Percentiles rank a stretch among this genome's conserved stretches.
Conservation (phyloP, 768 basidiomycete species). For the Tephrocybe sp. region DNA sequence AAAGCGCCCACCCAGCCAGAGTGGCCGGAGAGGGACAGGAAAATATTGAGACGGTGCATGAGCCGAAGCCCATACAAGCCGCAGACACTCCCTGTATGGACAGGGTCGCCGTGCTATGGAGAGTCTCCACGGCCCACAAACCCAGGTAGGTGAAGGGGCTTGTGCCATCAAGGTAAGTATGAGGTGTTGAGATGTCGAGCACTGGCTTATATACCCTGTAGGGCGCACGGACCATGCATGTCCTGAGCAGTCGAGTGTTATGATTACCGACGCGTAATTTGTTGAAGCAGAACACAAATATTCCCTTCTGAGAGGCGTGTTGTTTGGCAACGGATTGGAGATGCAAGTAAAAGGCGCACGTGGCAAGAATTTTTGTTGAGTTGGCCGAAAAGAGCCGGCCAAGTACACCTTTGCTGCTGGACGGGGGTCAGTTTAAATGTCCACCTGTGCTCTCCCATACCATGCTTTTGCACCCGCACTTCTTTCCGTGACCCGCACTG, state of each 20-base stretch:
- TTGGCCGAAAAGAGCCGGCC: not conserved
- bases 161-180: slow-evolving; percentile 72
- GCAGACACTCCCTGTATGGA: slow-evolving; percentile 56
- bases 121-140: slow-evolving; percentile 56
- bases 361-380: slow-evolving; percentile 10
- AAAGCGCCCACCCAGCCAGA: slow-evolving; percentile 43
- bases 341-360: slow-evolving; percentile 6
- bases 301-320: not conserved
- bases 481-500: slow-evolving; percentile 16
- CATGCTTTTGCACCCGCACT: slow-evolving; percentile 18
- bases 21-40: slow-evolving; percentile 57
- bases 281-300: no score
- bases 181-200: slow-evolving; percentile 22
- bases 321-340: slow-evolving; percentile 17
- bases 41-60: slow-evolving; percentile 70
- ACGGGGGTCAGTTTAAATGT: slow-evolving; percentile 21
- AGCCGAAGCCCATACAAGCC: slow-evolving; percentile 62
- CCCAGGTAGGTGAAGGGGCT: slow-evolving; percentile 54
- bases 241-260: no score
- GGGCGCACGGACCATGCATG: slow-evolving; percentile 13
- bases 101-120: slow-evolving; percentile 76
- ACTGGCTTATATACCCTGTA: not conserved
- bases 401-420: not conserved
- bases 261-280: no score
- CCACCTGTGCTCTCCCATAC: slow-evolving; percentile 19